A percentile compares a stretch with the other conserved stretches of the same genome.
Conservation (phyloP, 257 asterid species). For the Fraxinus anomala region DNA sequence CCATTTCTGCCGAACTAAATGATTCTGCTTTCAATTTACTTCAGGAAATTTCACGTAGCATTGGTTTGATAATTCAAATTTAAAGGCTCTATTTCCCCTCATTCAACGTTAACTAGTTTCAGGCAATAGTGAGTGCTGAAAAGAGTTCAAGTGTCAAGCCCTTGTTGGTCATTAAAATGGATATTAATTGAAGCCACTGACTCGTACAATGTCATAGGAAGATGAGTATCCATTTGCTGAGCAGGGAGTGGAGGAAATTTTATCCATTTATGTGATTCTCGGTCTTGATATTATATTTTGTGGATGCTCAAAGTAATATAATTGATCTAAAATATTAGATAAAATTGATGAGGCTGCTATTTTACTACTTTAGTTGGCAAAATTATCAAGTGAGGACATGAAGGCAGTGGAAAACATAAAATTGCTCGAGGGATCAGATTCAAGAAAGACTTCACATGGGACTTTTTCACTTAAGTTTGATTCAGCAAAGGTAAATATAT, state of each 20-base stretch:
- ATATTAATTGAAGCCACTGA: background rate
- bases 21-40: background rate
- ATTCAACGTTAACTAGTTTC: background rate
- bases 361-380: constrained; percentile 69
- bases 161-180: background rate
- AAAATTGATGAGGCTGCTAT: constrained; percentile 24
- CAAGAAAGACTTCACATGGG: constrained; percentile 62
- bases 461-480: constrained; percentile 90
- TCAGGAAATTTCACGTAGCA: background rate
- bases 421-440: constrained; percentile 60
- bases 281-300: background rate
- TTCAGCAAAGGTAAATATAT: constrained; percentile 71
- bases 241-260: background rate
- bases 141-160: background rate
- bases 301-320: constrained; percentile 16
- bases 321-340: background rate
- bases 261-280: background rate
- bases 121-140: background rate
- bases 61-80: background rate
- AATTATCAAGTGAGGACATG: constrained; percentile 81
- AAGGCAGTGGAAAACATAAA: constrained; percentile 84
- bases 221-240: background rate
- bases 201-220: background rate
- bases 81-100: background rate
- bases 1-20: background rate